These are phyloP conservation scores for Drechslerella stenobrocha DNA, from an alignment of 2,329 filamentous ascomycete species.

Conservation along the genomic window DNA sequence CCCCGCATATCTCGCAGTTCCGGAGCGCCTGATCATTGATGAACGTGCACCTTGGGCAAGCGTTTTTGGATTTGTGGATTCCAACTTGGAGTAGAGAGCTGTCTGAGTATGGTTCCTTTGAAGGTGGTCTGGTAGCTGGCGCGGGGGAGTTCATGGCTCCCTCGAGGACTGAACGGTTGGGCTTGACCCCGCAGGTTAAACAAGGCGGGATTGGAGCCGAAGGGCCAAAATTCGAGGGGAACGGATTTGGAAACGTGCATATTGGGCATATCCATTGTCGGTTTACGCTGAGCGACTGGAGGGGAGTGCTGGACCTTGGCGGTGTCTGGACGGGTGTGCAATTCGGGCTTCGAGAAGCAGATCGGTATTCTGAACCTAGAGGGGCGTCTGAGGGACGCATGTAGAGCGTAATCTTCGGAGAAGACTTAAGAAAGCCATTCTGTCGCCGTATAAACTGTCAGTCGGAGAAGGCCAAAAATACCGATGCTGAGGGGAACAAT, in stretches of 20 bases:
- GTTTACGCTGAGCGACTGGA: conserved; percentile 55
- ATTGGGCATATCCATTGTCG: conserved; percentile 76
- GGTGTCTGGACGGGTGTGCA: conserved; percentile 56
- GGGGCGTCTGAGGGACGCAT: conserved; percentile 65
- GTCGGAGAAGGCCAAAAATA: conserved; percentile 31
- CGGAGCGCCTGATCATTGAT: conserved; percentile 84
- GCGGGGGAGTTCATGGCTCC: conserved; percentile 34
- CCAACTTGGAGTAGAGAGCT: conserved; percentile 36
- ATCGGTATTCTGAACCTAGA: conserved; percentile 56
- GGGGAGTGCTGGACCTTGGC: conserved; percentile 54
- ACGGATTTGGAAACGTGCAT: conserved; percentile 79
- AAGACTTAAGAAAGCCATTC: conserved; percentile 93
- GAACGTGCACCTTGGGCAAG: conserved; percentile 88
- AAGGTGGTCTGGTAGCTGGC: conserved; percentile 10
- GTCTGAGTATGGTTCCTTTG: conserved; percentile 9
- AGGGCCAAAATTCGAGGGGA: conserved; percentile 89
- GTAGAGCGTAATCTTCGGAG: conserved; percentile 84
- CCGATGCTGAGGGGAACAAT: conserved; percentile 52
- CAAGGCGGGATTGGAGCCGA: conserved; percentile 74
- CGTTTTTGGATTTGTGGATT: conserved; percentile 50
- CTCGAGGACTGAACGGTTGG: conserved; percentile 56
- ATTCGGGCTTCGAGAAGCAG: conserved; percentile 58
- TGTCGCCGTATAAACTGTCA: conserved; percentile 57
- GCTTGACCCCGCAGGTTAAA: conserved; percentile 90
- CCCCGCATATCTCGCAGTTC: conserved; percentile 81